A percentile compares a stretch with the other conserved stretches of the same genome.
phyloP scores from a whole-genome alignment of 495 filamentous ascomycete genomes.

The Aspergillus leporis region DNA sequence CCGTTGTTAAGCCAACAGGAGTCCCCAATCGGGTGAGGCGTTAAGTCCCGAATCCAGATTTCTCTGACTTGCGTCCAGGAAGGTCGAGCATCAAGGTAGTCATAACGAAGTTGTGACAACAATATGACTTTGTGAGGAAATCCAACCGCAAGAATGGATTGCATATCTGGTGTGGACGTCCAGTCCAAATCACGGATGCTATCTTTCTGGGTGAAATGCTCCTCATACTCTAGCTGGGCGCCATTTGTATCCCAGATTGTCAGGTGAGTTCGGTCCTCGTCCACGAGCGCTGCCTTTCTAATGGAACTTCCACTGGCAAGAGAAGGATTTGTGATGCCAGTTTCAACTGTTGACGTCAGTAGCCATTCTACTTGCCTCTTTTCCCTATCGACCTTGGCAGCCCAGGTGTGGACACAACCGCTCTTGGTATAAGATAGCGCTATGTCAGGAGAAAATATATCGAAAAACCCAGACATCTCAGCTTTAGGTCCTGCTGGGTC shows the following conservation, averaged over 20 bases:
- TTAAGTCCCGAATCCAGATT: constrained; percentile 76
- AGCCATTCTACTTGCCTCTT: constrained; percentile 73
- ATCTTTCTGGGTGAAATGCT: constrained; percentile 70
- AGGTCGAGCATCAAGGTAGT: constrained; percentile 86
- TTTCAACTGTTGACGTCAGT: constrained; percentile 79
- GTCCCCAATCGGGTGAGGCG: constrained; percentile 90
- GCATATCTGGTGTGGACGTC: constrained; percentile 89
- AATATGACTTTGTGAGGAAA: constrained; percentile 83
- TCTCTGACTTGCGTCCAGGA: constrained; percentile 87
- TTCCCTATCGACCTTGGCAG: constrained; percentile 67
- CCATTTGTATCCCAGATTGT: constrained; percentile 92
- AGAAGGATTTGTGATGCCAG: constrained; percentile 69
- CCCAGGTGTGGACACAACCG: constrained; percentile 82
- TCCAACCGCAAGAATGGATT: constrained; percentile 89
- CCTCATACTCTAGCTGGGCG: constrained; percentile 76
- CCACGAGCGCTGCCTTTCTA: constrained; percentile 83
- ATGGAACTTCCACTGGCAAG: constrained; percentile 84
- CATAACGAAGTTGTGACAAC: constrained; percentile 89
- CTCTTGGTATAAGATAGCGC: constrained; percentile 81
- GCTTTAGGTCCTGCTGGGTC: constrained; percentile 80
- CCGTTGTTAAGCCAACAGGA: constrained; percentile 87
- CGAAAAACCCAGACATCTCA: constrained; percentile 76
- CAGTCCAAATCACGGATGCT: constrained; percentile 87
- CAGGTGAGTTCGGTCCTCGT: constrained; percentile 68
- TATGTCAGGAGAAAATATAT: constrained; percentile 84